These are phyloP conservation scores for Halenospora varia DNA, from an alignment of 495 filamentous ascomycete genomes.

Conservation along the genomic window DNA sequence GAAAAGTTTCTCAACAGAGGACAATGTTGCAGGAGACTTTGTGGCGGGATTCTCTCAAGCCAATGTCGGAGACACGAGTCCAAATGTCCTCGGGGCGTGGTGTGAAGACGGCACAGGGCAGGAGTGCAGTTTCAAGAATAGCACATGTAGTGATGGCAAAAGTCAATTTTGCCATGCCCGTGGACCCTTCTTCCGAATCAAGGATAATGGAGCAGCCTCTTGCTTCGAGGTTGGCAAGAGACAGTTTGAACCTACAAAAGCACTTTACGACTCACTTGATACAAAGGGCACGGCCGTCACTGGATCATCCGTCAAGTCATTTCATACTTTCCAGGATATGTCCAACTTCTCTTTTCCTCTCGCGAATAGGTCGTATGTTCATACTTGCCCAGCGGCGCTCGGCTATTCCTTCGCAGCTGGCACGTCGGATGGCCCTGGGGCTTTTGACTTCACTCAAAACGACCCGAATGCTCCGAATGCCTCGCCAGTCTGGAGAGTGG, in stretches of 20 bases:
- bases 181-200: slow-evolving; percentile 71
- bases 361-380: slow-evolving; percentile 66
- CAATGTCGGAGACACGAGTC: slow-evolving; percentile 88
- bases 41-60: slow-evolving; percentile 94
- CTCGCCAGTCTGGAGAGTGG: slow-evolving; percentile 79
- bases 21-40: slow-evolving; percentile 56
- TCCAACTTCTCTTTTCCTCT: slow-evolving; percentile 68
- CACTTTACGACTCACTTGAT: slow-evolving; percentile 55
- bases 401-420: slow-evolving; percentile 94
- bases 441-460: slow-evolving; percentile 93
- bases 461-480: slow-evolving; percentile 65
- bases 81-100: slow-evolving; percentile 82
- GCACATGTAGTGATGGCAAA: slow-evolving; percentile 69
- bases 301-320: slow-evolving; percentile 63
- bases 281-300: slow-evolving; percentile 42
- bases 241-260: slow-evolving; percentile 66
- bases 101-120: slow-evolving; percentile 74
- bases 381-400: slow-evolving; percentile 85
- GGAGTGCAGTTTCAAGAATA: slow-evolving; percentile 69
- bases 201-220: slow-evolving; percentile 70
- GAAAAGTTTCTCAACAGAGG: slow-evolving; percentile 54
- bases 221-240: slow-evolving; percentile 75
- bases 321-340: slow-evolving; percentile 75
- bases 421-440: slow-evolving; percentile 89
- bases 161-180: slow-evolving; percentile 79